Percentiles rank a stretch among this genome's conserved stretches.
These are phyloP conservation scores for Evernia prunastri DNA, from an alignment of 495 filamentous ascomycete genomes.

Conservation along the genomic window DNA sequence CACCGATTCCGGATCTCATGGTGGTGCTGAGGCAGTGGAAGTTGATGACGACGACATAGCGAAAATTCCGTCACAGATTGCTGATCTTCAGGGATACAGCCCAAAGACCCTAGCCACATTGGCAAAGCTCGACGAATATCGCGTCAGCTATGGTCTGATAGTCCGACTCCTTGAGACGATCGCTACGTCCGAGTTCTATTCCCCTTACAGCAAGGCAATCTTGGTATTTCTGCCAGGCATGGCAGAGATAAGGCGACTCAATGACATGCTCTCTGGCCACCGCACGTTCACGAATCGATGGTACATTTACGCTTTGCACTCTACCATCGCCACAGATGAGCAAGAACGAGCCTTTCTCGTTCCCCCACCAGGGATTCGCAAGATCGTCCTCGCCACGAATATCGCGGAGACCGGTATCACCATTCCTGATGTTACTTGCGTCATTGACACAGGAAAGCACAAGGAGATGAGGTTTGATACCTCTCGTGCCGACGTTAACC, in stretches of 20 bases:
- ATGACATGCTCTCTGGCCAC: conserved; percentile 71
- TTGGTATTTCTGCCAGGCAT: conserved; percentile 92
- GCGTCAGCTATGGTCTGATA: conserved; percentile 78
- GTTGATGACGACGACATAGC: conserved; percentile 41
- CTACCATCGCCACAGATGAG: conserved; percentile 90
- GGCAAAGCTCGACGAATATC: conserved; percentile 73
- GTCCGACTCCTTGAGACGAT: conserved; percentile 66
- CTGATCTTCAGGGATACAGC: conserved; percentile 50
- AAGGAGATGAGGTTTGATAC: conserved; percentile 73
- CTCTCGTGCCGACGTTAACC: not conserved
- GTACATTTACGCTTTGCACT: conserved; percentile 84
- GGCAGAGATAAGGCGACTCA: conserved; percentile 81
- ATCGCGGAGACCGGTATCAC: conserved; percentile 97
- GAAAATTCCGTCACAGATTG: conserved; percentile 8
- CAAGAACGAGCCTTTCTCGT: conserved; percentile 86
- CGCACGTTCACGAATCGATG: conserved; percentile 61
- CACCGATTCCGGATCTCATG: conserved; percentile 31
- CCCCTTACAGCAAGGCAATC: conserved; percentile 77
- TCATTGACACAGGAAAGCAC: conserved; percentile 91
- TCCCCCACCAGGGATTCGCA: conserved; percentile 71
- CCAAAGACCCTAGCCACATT: conserved; percentile 65
- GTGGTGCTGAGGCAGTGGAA: conserved; percentile 30
- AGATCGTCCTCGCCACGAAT: conserved; percentile 93
- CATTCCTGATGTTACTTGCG: conserved; percentile 92
- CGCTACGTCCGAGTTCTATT: conserved; percentile 56